Evolutionary conservation across 2,329 filamentous ascomycete species (phyloP).

Genomic region (Thermothelomyces thermophilus): DNA sequence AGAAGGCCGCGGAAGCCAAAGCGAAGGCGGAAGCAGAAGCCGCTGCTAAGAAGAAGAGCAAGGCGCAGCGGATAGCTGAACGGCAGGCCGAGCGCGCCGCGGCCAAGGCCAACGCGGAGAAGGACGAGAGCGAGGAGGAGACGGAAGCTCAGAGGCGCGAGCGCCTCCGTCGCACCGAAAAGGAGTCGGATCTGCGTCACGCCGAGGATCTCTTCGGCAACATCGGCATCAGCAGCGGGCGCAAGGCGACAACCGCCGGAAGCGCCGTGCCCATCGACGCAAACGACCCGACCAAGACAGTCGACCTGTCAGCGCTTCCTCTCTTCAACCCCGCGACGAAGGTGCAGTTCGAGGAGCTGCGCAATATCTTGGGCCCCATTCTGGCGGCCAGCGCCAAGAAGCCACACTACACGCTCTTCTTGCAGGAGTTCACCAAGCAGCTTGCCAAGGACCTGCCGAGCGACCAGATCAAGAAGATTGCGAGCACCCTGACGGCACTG

Average conservation of each 20-base stretch:
- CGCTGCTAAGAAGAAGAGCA: constrained; percentile 84
- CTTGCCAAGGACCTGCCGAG: constrained; percentile 81
- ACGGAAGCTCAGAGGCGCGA: constrained; percentile 66
- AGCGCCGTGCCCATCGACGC: constrained; percentile 62
- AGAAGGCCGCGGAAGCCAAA: constrained; percentile 78
- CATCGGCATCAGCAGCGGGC: constrained; percentile 66
- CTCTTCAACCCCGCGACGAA: constrained; percentile 89
- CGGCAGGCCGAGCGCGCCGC: constrained; percentile 57
- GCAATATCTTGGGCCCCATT: constrained; percentile 71
- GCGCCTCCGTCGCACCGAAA: constrained; percentile 70
- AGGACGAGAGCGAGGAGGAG: constrained; percentile 60
- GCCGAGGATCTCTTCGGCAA: constrained; percentile 85
- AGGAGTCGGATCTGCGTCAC: constrained; percentile 82
- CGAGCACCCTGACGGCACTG: constrained; percentile 78
- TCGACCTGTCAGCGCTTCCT: constrained; percentile 73
- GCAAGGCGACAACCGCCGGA: constrained; percentile 60
- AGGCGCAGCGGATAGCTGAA: constrained; percentile 78
- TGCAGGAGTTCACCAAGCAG: constrained; percentile 85
- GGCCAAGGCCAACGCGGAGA: constrained; percentile 45
- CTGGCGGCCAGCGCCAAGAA: constrained; percentile 73
- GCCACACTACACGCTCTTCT: constrained; percentile 81
- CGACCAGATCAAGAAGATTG: constrained; percentile 94
- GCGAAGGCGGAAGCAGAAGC: constrained; percentile 85
- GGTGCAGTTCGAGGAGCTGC: constrained; percentile 73
- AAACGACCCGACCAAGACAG: constrained; percentile 66